Evolutionary conservation across 257 asterid genomes (phyloP), one percentile per base, ranked within the genome.

Genomic region (Buddleja alternifolia): DNA sequence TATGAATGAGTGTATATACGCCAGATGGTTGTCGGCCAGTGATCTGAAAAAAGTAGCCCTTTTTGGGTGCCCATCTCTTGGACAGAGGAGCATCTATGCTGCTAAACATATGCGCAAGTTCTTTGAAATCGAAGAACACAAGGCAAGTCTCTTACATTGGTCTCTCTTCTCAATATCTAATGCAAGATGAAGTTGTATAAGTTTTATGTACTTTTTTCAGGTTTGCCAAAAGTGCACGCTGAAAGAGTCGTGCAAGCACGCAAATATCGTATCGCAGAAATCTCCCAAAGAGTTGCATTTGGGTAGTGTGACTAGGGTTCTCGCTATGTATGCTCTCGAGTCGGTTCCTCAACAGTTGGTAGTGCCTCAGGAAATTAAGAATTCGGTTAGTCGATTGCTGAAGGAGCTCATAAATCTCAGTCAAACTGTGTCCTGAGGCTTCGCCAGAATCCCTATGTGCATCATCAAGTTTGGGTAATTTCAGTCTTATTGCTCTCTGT

Each of bases 1-100:
- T 67, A 61, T 73, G 56, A 58, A 41, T 77, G 74, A 53, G 69
- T 67, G 37, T 24, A n/a, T n/a, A n/a, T 29, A 29, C 34, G 41
- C 36, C 86, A 93, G 98, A 83, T 88, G 97, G 98, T 73, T 90
- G 70, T 88, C 97, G 8, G 96, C 89, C 39, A 81, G 91, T 72
- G 94, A 90, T 82, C 82, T 93, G 78, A 88, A 86, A 77, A 79
- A 60, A 54, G 80, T 93, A 62, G 96, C 95, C 36, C 77, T 72
- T 63, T 86, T 90, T 46, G 98, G 98, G 23, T 93, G 98, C 69
- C 97, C 97, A 60, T 84, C 90, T 21, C 73, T 82, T 21, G 88
- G 81, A 4, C 52, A 41, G 67, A 83, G 39, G 73, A 61, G 72
- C 3, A 80, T 83, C 12, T 44, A 34, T 42, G 78, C 88, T 55